These are phyloP conservation scores for Beta vulgaris DNA, from an alignment of 148 eudicot species.

Conservation along the genomic window DNA sequence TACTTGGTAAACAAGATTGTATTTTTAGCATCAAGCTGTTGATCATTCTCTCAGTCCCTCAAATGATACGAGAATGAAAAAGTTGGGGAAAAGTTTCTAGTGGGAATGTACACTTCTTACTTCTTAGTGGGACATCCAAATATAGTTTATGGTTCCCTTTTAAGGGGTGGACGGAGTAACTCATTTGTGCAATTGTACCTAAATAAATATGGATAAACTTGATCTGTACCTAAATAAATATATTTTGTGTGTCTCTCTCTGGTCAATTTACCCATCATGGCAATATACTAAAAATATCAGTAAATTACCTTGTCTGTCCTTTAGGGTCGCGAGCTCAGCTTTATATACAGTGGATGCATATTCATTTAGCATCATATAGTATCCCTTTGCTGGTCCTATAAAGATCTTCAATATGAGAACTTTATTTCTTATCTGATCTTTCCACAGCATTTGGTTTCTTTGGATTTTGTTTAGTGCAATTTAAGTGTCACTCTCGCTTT, in stretches of 20 bases:
- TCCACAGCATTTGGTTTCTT: background rate
- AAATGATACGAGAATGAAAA: too few relatives aligned
- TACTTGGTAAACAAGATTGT: background rate
- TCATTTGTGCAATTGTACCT: too few relatives aligned
- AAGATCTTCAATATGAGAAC: conserved; percentile 4
- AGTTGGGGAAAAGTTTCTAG: too few relatives aligned
- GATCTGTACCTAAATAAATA: too few relatives aligned
- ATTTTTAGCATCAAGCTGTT: background rate
- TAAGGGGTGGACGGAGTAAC: too few relatives aligned
- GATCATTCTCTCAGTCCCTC: too few relatives aligned
- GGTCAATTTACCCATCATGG: background rate
- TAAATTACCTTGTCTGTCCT: background rate
- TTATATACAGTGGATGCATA: background rate
- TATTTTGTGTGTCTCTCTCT: background rate
- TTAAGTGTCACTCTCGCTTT: conserved; percentile 1
- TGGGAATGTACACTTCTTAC: too few relatives aligned
- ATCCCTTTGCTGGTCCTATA: background rate
- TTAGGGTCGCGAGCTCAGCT: background rate
- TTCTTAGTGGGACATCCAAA: too few relatives aligned
- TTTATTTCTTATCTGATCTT: background rate
- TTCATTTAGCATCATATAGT: conserved; percentile 9
- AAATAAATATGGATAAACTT: too few relatives aligned
- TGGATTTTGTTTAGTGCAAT: background rate
- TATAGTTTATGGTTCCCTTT: too few relatives aligned
- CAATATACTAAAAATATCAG: background rate